phyloP scores from a whole-genome alignment of 169 alveolate species.

The Plasmodium coatneyi region DNA sequence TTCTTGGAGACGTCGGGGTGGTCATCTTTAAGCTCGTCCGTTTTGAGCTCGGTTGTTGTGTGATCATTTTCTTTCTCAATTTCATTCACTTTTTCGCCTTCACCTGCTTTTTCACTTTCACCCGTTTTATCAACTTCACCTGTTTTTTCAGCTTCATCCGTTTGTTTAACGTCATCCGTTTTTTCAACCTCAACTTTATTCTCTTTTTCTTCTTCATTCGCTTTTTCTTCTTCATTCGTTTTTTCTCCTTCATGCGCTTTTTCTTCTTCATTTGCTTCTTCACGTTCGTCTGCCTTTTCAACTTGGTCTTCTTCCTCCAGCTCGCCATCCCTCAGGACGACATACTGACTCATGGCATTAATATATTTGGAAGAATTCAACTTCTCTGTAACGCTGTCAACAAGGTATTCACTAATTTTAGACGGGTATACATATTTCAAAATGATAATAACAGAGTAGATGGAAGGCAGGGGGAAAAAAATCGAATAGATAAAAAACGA shows the following conservation, averaged over 20 bases:
- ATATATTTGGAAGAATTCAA: not conserved
- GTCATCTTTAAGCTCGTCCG: not conserved
- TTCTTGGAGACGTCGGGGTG: not conserved
- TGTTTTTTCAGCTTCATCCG: not conserved
- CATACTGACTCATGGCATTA: not conserved
- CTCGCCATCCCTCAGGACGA: not conserved
- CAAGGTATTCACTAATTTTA: slow-evolving; percentile 6
- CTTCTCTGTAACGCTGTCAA: not conserved
- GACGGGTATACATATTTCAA: slow-evolving; percentile 42
- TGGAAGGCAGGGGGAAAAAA: slow-evolving; percentile 59
- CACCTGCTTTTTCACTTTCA: not conserved
- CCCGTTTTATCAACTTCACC: not conserved
- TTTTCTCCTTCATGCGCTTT: not conserved
- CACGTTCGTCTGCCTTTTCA: not conserved
- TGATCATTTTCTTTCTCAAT: not conserved
- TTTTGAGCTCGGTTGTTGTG: not conserved
- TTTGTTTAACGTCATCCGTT: not conserved
- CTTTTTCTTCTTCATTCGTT: not conserved
- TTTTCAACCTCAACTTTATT: not conserved
- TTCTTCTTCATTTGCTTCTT: not conserved
- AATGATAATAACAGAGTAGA: slow-evolving; percentile 50
- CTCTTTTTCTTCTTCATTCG: not conserved
- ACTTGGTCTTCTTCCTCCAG: not conserved
- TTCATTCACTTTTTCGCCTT: not conserved
- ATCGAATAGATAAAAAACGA: slow-evolving; percentile 47